Conservation (phyloP, 2,329 filamentous ascomycete species). For the Diaporthe destruens region DNA sequence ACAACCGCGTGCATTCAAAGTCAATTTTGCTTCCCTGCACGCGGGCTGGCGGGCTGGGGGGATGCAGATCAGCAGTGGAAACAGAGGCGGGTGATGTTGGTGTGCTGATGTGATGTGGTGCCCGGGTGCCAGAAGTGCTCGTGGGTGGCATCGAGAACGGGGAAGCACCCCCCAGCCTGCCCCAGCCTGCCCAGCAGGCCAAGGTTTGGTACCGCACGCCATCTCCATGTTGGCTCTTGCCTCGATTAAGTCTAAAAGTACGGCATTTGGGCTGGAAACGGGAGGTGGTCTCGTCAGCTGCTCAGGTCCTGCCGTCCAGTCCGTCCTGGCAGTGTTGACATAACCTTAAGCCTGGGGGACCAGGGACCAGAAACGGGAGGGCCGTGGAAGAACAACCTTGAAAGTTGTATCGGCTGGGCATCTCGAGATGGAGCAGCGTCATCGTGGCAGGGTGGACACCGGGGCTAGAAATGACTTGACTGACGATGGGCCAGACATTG, state of each 20-base stretch:
- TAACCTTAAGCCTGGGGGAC: background rate
- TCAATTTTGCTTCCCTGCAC: conserved; percentile 1
- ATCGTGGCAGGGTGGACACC: conserved; percentile 21
- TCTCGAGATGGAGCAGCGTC: conserved; percentile 9
- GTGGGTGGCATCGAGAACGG: conserved; percentile 6
- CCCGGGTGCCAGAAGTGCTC: background rate
- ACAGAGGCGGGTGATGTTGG: conserved; percentile 12
- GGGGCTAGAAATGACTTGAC: background rate
- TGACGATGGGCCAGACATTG: background rate
- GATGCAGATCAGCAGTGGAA: conserved; percentile 24
- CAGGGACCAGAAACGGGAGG: background rate
- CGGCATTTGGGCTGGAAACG: conserved; percentile 1
- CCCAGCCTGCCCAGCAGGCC: background rate
- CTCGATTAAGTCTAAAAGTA: background rate
- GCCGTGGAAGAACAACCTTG: conserved; percentile 21
- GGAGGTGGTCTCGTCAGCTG: conserved; percentile 2
- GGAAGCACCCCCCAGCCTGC: background rate
- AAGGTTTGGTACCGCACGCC: background rate
- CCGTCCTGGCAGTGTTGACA: conserved; percentile 5
- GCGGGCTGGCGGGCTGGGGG: too few relatives aligned
- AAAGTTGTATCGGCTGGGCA: conserved; percentile 11
- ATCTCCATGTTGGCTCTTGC: background rate
- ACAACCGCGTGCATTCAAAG: conserved; percentile 29
- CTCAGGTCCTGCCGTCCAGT: conserved; percentile 5
- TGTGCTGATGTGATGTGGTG: conserved; percentile 21